Base-by-base conservation (phyloP, 495 filamentous ascomycete species). In the Hypomontagnella monticulosa region DNA sequence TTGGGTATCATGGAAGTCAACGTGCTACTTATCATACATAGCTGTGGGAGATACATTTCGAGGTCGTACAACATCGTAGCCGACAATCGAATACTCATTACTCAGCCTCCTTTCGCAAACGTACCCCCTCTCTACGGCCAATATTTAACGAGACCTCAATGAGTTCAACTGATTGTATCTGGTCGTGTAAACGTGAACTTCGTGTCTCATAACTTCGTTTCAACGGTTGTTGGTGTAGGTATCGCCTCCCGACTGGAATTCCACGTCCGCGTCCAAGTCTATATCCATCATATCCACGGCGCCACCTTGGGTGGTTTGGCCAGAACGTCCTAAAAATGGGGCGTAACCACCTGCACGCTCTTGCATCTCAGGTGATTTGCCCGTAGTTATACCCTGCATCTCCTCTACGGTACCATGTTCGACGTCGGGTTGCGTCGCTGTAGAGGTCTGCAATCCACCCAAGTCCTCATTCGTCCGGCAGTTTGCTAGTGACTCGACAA, bases 331-430 rank as follows among this genome's bases (percentile, higher is more conserved):
- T 5, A 74, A 36, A 27, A 74, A 74, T 3, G 66, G 63, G 9
- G 46, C 57, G 5, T 59, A 19, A 1, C 59, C 60, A 11, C 69
- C 63, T 15, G 32, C 48, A 14, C 72, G 70, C 54, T 80, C 77
- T 53, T 70, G 73, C 78, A 80, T 80, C 66, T 80, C 78, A 6
- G 63, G 74, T 5, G 47, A 51, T 36, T 71, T 77, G 0, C 51
- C 42, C 4, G 44, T 15, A n/a, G 33, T 20, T 2, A 34, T 27
- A n/a, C 12, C 34, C 34, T 55, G 33, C 48, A 51, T 48, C 36
- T 66, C 57, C 23, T 65, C 36, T 34, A 41, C 52, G 32, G 20
- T 42, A 41, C 9, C 16, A n/a, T 53, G 33, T 10, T 57, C 57
- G 10, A 10, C 15, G 2, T 43, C 32, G 5, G 55, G 20, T n/a